A percentile compares a stretch with the other conserved stretches of the same genome.
These are phyloP conservation scores for Candida sanyiensis DNA, from an alignment of 805 yeast genomes.

Conservation along the genomic window DNA sequence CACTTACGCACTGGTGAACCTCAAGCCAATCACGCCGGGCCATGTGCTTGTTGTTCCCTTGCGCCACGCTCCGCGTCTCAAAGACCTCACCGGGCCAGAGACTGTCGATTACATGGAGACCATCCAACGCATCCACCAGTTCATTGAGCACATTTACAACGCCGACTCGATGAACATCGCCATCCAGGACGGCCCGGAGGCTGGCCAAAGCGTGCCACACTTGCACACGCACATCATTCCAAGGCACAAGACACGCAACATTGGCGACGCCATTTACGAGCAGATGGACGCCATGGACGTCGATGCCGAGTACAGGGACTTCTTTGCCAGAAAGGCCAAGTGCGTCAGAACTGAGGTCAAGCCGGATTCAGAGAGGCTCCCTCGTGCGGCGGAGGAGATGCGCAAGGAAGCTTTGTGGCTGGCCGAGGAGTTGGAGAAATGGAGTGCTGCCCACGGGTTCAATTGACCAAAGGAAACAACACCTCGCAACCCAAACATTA, in stretches of 20 bases:
- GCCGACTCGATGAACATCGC: slow-evolving; percentile 87
- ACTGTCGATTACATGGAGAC: slow-evolving; percentile 71
- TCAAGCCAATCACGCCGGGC: slow-evolving; percentile 91
- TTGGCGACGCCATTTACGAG: slow-evolving; percentile 73
- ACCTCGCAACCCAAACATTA: neutral
- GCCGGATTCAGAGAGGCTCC: slow-evolving; percentile 49
- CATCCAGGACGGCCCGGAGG: slow-evolving; percentile 93
- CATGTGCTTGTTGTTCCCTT: slow-evolving; percentile 83
- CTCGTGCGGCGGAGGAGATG: slow-evolving; percentile 64
- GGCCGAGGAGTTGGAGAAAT: slow-evolving; percentile 32
- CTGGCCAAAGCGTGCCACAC: slow-evolving; percentile 96
- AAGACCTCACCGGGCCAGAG: slow-evolving; percentile 69
- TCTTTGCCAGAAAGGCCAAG: slow-evolving; percentile 27
- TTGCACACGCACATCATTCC: slow-evolving; percentile 93
- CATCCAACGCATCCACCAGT: slow-evolving; percentile 61
- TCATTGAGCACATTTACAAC: slow-evolving; percentile 58
- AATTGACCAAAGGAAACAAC: neutral
- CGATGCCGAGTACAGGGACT: slow-evolving; percentile 27
- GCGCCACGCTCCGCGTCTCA: slow-evolving; percentile 59
- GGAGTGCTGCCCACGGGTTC: no score
- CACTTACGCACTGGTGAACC: slow-evolving; percentile 82
- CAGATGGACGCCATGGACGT: slow-evolving; percentile 52
- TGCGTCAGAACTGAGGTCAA: slow-evolving; percentile 27
- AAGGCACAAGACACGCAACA: slow-evolving; percentile 49
- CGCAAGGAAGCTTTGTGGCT: slow-evolving; percentile 59